Base-by-base conservation (phyloP, 495 filamentous ascomycete species). In the Podospora tetraspora region DNA sequence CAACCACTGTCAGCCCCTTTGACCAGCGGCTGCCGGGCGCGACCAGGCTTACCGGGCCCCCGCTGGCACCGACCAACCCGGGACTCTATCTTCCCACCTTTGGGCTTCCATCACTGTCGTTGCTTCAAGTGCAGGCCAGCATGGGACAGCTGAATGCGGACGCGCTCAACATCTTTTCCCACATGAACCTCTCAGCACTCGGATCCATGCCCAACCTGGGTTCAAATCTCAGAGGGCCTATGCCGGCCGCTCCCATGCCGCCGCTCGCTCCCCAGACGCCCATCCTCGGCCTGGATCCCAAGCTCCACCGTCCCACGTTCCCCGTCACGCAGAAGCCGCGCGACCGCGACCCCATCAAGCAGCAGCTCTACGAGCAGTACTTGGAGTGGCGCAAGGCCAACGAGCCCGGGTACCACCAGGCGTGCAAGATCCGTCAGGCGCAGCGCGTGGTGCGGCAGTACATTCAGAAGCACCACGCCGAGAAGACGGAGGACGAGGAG, bases 401-500 rank as follows among this genome's bases (percentile, higher is more conserved):
- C 4, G 78, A 83, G 63, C 77, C 76, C 4, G 68, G 69, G 0
- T 83, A 80, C 59, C 79, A 81, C 29, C 66, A 74, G 37, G 69
- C 70, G 34, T 82, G 80, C 77, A 79, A 77, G 69, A 75, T 78
- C 62, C 77, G 81, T 5, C 81, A 83, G 65, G 79, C 80, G 0
- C 71, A 78, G 12, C 78, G 81, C 24, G 70, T 75, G 1, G 70
- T 79, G 25, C 72, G 79, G 11, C 77, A 79, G 68, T 69, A 68
- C 43, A 72, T 73, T 10, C 66, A 70, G 34, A 62, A 73, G 29
- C 64, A 69, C 9, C 30, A 67, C 27, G 12, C 19, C 43, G 43
- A 60, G 24, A 34, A 61, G 23, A 30, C 27, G 3, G 62, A 62
- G 56, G n/a, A 52, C 21, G 27, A 68, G 24, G 34, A 24, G 37